A percentile compares a stretch with the other conserved stretches of the same genome.
Conservation (phyloP, 2,329 filamentous ascomycete species). For the Whalleya microplaca region DNA sequence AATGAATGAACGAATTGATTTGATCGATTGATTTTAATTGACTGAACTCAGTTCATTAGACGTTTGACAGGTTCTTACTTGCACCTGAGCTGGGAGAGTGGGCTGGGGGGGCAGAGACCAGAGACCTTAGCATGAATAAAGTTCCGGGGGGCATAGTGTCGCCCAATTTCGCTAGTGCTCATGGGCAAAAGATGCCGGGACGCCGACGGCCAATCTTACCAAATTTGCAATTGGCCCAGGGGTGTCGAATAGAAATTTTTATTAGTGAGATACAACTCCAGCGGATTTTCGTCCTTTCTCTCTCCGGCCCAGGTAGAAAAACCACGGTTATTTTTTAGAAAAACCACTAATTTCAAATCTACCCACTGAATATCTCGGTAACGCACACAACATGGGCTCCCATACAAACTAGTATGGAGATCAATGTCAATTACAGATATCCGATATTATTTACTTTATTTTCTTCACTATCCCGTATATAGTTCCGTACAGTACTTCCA, state of each 20-base stretch:
- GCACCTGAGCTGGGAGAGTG: conserved; percentile 6
- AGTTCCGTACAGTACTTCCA: no score
- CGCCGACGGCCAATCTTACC: conserved; percentile 29
- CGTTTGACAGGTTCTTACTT: conserved; percentile 6
- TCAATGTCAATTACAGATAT: no score
- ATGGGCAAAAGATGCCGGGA: conserved; percentile 28
- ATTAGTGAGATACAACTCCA: conserved; percentile 22
- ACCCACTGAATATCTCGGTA: no score
- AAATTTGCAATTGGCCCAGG: conserved; percentile 24
- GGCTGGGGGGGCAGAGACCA: not conserved
- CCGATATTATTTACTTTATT: no score
- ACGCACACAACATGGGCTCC: no score
- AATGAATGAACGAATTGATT: conserved; percentile 28
- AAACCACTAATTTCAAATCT: no score
- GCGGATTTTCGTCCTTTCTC: conserved; percentile 22
- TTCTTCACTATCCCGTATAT: no score
- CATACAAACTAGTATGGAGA: no score
- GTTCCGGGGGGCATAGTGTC: conserved; percentile 34
- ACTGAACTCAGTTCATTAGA: conserved; percentile 20
- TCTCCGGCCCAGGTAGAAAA: not conserved
- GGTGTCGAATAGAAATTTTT: conserved; percentile 21
- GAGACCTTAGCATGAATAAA: conserved; percentile 34
- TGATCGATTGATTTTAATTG: conserved; percentile 18
- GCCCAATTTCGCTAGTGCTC: conserved; percentile 48
- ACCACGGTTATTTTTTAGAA: no score